Evolutionary conservation across 805 yeast genomes (phyloP), one percentile per base, ranked within the genome.

Genomic region (Debaryomyces castellii): DNA sequence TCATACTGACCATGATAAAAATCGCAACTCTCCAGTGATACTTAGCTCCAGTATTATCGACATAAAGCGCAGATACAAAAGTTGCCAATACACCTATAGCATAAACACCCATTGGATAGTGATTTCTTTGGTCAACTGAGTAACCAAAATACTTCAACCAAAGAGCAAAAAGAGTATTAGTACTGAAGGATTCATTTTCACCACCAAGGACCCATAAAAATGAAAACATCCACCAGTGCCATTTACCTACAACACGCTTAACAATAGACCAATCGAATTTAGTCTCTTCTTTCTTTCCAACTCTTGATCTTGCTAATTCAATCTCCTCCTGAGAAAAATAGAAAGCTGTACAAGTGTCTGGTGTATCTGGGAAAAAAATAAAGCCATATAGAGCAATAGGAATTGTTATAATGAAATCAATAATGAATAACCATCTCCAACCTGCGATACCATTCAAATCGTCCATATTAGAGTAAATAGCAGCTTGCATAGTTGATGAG

Each of bases 361-460:
- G 84, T 24, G 67, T 57, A 54, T 82, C 85, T 10, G 88, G 88
- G 58, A 82, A 80, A 45, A 74, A 75, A 2, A 83, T 39, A 46
- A 76, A 69, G 1, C 88, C 87, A 50, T 76, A 80, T 3, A 81
- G 30, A 3, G 78, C 76, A 44, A 82, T 76, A 1, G 85, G 85
- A 3, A 82, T 54, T 0, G 87, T 81, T 38, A 82, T 70, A 25
- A 78, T 54, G 51, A 80, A 81, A 60, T 82, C 86, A 49, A 82
- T 78, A 38, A 83, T 77, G 55, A 81, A 83, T n/a, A 82, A 75
- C 87, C 87, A 82, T 59, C 83, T 71, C 86, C 86, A 82, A 6
- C 87, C 87, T 3, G 73, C 70, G 12, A 81, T 58, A 0, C 83
- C 83, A n/a, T 62, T 59, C 17, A 51, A 58, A 44, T 78, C 76